Evolutionary conservation across 305 asterid genomes (phyloP).

Genomic region (Fraxinus paxiana): DNA sequence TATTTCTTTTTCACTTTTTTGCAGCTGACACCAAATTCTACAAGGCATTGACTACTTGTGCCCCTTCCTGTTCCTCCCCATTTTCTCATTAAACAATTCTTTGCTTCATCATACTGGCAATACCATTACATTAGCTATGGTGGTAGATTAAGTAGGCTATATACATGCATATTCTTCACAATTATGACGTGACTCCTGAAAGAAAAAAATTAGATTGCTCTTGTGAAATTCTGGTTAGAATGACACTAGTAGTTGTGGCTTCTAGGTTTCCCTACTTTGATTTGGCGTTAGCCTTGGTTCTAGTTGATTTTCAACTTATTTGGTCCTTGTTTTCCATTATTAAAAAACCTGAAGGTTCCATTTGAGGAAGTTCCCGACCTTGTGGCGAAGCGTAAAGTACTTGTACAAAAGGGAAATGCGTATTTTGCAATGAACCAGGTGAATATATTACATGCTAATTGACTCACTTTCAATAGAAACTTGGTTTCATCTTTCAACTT

Average conservation of each 20-base stretch:
- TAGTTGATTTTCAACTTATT: constrained; percentile 23
- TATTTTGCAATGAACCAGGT: constrained; percentile 92
- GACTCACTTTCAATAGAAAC: constrained; percentile 8
- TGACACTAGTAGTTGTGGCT: too few relatives aligned
- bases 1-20: constrained; percentile 18
- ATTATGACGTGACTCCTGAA: background rate
- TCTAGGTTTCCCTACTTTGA: constrained; percentile 1
- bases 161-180: background rate
- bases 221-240: background rate
- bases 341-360: constrained; percentile 62
- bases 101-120: constrained; percentile 17
- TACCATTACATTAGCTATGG: constrained; percentile 7
- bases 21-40: constrained; percentile 72
- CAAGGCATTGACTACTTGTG: constrained; percentile 54
- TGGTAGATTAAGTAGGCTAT: background rate
- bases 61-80: constrained; percentile 22
- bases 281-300: constrained; percentile 3
- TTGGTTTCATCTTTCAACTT: constrained; percentile 18
- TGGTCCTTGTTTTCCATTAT: constrained; percentile 21
- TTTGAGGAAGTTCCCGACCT: constrained; percentile 96
- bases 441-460: constrained; percentile 23
- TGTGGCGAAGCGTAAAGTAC: constrained; percentile 76
- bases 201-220: background rate
- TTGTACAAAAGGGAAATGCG: constrained; percentile 73
- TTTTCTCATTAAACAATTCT: constrained; percentile 11